A percentile compares a stretch with the other conserved stretches of the same genome.
phyloP scores from a whole-genome alignment of 1,284 basidiomycete species.

The Trichosporon inkin region DNA sequence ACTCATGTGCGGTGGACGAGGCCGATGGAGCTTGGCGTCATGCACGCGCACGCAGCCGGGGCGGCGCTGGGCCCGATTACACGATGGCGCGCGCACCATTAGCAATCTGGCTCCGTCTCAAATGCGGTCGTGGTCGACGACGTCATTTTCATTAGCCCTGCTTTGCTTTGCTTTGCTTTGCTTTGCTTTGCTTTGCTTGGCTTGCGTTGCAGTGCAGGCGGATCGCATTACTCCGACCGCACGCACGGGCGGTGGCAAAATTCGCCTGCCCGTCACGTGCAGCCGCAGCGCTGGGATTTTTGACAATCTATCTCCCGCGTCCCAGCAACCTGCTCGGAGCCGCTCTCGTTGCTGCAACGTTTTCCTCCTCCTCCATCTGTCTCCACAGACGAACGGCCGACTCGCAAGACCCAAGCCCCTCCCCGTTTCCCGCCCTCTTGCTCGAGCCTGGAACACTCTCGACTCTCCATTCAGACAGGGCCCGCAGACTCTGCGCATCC shows the following conservation, averaged over 20 bases:
- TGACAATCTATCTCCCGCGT: background rate
- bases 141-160: no score
- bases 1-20: background rate
- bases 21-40: background rate
- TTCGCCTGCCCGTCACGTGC: background rate
- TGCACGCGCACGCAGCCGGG: background rate
- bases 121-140: no score
- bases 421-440: background rate
- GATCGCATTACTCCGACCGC: conserved; percentile 5
- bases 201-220: no score
- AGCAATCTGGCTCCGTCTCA: no score
- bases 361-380: background rate
- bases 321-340: background rate
- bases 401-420: background rate
- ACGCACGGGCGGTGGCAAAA: background rate
- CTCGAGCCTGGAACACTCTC: background rate
- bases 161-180: no score
- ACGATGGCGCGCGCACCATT: no score
- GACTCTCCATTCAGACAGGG: background rate
- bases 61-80: no score
- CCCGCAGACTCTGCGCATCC: background rate
- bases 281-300: background rate
- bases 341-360: background rate
- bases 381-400: background rate
- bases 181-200: no score